phyloP scores from a whole-genome alignment of 2,329 filamentous ascomycete species.

The Colletotrichum kahawae region DNA sequence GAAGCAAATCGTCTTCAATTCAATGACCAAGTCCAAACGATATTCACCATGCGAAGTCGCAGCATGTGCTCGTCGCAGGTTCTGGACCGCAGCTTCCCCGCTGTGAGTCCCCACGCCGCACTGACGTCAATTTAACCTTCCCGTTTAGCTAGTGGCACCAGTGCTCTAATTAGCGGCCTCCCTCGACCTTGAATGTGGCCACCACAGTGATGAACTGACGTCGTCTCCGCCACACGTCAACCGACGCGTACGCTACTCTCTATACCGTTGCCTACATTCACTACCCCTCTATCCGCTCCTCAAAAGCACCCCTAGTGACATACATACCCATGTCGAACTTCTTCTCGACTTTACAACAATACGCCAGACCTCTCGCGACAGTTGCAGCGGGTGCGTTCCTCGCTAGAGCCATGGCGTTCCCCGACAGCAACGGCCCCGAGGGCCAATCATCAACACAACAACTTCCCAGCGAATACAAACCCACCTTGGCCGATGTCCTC shows the following conservation, averaged over 20 bases:
- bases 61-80: neutral
- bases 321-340: neutral
- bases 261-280: neutral
- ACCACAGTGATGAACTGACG: neutral
- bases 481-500: conserved; percentile 53
- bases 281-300: neutral
- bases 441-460: neutral
- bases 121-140: conserved; percentile 21
- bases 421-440: neutral
- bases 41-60: neutral
- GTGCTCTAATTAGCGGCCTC: neutral
- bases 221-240: neutral
- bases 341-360: neutral
- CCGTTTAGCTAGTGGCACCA: neutral
- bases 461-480: conserved; percentile 27
- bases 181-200: neutral
- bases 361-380: conserved; percentile 1
- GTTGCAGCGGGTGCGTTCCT: neutral
- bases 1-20: too few relatives aligned
- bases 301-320: neutral
- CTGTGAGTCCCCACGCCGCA: neutral
- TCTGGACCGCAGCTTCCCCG: neutral
- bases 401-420: neutral
- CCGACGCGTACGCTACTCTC: neutral
- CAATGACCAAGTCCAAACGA: too few relatives aligned